Evolutionary conservation across 31 red algal genomes (phyloP).

Genomic region (Bonnemaisonia californica): DNA sequence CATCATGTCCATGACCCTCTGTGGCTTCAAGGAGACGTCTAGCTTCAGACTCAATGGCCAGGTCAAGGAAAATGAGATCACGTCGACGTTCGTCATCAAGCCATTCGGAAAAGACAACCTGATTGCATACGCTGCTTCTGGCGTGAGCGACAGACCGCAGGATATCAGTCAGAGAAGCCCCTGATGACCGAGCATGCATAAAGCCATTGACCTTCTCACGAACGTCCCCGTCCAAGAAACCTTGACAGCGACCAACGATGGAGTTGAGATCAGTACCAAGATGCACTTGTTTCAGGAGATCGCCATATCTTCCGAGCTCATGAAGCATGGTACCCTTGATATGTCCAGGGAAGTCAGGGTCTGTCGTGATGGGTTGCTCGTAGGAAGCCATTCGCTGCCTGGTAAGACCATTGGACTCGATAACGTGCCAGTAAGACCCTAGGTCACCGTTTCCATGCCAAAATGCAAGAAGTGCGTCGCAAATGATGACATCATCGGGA

Average conservation of each 20-base stretch:
- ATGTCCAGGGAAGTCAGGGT: constrained; percentile 83
- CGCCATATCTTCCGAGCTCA: constrained; percentile 82
- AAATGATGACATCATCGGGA: constrained; percentile 94
- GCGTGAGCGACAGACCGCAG: constrained; percentile 55
- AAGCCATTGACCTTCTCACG: constrained; percentile 75
- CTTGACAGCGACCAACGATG: constrained; percentile 72
- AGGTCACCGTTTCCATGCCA: constrained; percentile 74
- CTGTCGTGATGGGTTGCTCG: constrained; percentile 82
- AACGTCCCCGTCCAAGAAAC: constrained; percentile 58
- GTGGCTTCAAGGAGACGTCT: constrained; percentile 72
- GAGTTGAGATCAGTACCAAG: constrained; percentile 90
- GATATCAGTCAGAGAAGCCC: constrained; percentile 45
- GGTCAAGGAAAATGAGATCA: constrained; percentile 86
- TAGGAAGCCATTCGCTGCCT: constrained; percentile 82
- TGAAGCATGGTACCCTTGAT: constrained; percentile 84
- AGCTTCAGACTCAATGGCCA: constrained; percentile 86
- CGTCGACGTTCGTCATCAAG: constrained; percentile 67
- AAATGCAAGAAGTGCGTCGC: constrained; percentile 79
- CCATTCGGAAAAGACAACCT: constrained; percentile 50
- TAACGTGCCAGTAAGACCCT: constrained; percentile 72
- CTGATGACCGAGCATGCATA: constrained; percentile 57
- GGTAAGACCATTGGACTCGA: constrained; percentile 69
- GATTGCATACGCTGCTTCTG: constrained; percentile 51
- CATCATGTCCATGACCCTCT: constrained; percentile 68
- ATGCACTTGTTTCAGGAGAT: constrained; percentile 86